Percentiles rank a stretch among this genome's conserved stretches.
phyloP scores from a whole-genome alignment of 768 basidiomycete genomes.

The Mycena rebaudengoi region DNA sequence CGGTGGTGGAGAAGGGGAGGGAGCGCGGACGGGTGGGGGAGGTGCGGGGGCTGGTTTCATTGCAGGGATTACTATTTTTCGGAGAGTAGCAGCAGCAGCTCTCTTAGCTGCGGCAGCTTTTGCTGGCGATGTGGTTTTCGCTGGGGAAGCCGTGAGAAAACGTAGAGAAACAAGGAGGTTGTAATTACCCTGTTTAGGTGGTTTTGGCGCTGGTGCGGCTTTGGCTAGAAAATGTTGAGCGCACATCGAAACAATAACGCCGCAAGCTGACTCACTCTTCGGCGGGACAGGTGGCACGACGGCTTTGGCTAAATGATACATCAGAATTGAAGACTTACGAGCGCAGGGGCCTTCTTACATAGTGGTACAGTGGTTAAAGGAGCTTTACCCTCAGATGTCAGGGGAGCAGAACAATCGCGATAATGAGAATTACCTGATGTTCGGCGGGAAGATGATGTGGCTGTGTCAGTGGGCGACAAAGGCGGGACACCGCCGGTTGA shows the following conservation, averaged over 20 bases:
- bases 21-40: not conserved
- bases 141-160: not conserved
- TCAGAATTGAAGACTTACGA: not conserved
- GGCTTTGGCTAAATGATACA: constrained; percentile 3
- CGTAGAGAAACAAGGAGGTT: not conserved
- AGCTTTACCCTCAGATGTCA: constrained; percentile 1
- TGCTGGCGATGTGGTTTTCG: constrained; percentile 15
- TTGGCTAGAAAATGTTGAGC: constrained; percentile 6
- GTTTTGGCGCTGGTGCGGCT: constrained; percentile 17
- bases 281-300: not conserved
- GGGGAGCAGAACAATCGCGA: not conserved
- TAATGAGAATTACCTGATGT: constrained; percentile 12
- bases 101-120: constrained; percentile 25
- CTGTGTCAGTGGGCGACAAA: constrained; percentile 8
- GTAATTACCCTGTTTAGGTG: not conserved
- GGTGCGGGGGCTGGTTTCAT: constrained; percentile 17
- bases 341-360: not conserved
- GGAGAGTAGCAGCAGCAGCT: not conserved
- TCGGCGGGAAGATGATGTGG: constrained; percentile 16
- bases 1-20: constrained; percentile 23
- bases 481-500: not conserved
- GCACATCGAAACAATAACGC: not conserved
- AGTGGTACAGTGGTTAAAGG: constrained; percentile 5
- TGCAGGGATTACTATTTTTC: constrained; percentile 23
- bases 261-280: constrained; percentile 5